These are phyloP conservation scores for Mycena capillaripes DNA, from an alignment of 768 basidiomycete genomes.

Conservation along the genomic window DNA sequence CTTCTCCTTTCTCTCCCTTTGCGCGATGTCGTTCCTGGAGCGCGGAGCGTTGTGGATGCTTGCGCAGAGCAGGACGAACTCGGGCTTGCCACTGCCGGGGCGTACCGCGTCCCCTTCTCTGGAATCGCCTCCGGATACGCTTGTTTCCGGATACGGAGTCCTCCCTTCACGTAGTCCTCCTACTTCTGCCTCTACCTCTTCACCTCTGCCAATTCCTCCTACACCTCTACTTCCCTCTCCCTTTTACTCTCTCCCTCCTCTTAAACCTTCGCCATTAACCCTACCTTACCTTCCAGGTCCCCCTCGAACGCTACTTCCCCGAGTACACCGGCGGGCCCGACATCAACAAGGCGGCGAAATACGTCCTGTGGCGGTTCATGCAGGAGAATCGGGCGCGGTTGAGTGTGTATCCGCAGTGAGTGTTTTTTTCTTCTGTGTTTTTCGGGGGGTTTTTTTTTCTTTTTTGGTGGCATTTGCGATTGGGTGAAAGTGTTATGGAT, in stretches of 20 bases:
- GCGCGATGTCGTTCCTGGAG: too few species aligned
- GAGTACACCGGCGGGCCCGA: conserved; percentile 92
- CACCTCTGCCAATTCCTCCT: too few species aligned
- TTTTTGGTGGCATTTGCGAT: background rate
- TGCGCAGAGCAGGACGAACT: too few species aligned
- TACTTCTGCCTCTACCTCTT: too few species aligned
- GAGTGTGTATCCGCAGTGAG: conserved; percentile 93
- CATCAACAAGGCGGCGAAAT: conserved; percentile 95
- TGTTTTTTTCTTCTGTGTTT: conserved; percentile 30
- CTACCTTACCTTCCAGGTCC: conserved; percentile 58
- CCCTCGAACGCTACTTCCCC: conserved; percentile 84
- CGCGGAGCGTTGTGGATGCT: too few species aligned
- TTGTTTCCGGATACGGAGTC: too few species aligned
- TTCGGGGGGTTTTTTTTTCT: too few species aligned
- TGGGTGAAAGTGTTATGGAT: background rate
- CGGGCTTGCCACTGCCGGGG: too few species aligned
- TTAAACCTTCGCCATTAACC: background rate
- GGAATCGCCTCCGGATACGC: too few species aligned
- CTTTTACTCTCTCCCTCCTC: background rate
- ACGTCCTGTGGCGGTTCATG: conserved; percentile 95
- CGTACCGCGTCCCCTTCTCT: too few species aligned
- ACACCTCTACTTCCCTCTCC: background rate
- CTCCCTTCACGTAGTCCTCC: too few species aligned
- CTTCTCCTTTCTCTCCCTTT: too few species aligned
- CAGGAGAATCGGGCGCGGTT: conserved; percentile 88